Percentiles rank a stretch among this genome's conserved stretches.
Evolutionary conservation across 768 basidiomycete species (phyloP).

Genomic region (Lactifluus piperatus): DNA sequence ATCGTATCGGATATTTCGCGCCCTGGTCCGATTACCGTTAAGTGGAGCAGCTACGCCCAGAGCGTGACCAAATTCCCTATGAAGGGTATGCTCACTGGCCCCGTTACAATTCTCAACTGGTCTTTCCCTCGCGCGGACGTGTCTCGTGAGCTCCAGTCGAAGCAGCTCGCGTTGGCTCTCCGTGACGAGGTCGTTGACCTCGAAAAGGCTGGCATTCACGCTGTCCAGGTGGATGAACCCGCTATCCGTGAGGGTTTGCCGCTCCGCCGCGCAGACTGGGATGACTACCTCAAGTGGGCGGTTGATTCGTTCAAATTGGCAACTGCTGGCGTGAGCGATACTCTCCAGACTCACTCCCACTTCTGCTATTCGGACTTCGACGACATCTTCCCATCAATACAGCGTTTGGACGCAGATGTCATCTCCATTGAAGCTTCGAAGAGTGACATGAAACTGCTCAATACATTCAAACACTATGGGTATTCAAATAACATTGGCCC

Average conservation of each 20-base stretch:
- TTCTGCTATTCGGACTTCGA: constrained; percentile 99
- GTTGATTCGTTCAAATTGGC: constrained; percentile 98
- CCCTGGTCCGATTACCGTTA: constrained; percentile 86
- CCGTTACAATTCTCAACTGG: constrained; percentile 99
- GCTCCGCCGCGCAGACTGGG: constrained; percentile 94
- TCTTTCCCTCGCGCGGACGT: constrained; percentile 99
- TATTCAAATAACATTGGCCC: constrained; percentile 98
- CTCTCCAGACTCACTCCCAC: constrained; percentile 97
- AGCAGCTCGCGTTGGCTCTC: constrained; percentile 95
- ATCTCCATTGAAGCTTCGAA: constrained; percentile 99
- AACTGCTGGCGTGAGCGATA: constrained; percentile 90
- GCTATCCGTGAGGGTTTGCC: constrained; percentile 99
- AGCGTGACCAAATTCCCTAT: constrained; percentile 87
- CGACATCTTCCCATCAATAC: constrained; percentile 97
- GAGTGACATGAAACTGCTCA: constrained; percentile 95
- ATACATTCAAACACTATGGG: constrained; percentile 89
- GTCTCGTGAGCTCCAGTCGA: constrained; percentile 91
- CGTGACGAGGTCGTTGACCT: constrained; percentile 98
- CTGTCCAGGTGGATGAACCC: constrained; percentile 99
- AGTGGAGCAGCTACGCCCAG: constrained; percentile 96
- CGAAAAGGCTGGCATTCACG: constrained; percentile 91
- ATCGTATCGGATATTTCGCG: constrained; percentile 97
- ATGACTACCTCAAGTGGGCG: constrained; percentile 93
- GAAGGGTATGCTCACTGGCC: constrained; percentile 99
- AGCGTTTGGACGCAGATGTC: constrained; percentile 94